A percentile compares a stretch with the other conserved stretches of the same genome.
Conservation (phyloP, 2,329 filamentous ascomycete genomes). For the Diaporthe humulicola region DNA sequence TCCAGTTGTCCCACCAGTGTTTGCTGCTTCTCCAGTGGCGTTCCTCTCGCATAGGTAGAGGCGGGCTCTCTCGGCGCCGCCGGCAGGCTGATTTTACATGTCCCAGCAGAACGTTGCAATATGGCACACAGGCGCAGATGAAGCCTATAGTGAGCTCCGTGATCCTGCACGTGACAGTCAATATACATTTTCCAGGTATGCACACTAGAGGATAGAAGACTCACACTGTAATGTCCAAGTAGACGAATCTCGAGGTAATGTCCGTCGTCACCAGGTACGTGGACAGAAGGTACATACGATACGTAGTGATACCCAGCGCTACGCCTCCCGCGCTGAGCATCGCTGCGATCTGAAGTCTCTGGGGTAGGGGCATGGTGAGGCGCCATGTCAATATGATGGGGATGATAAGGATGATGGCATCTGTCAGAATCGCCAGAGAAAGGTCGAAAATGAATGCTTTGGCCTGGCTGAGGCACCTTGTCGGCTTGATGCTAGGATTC, state of each 20-base stretch:
- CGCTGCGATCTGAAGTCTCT: slow-evolving; percentile 9
- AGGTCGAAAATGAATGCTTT: slow-evolving; percentile 23
- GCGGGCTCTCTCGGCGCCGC: not conserved
- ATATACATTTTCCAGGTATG: too few relatives aligned
- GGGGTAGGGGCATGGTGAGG: not conserved
- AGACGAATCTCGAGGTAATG: not conserved
- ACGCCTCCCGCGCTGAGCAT: slow-evolving; percentile 4
- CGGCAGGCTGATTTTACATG: not conserved
- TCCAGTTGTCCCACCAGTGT: slow-evolving; percentile 14
- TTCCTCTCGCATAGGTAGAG: not conserved
- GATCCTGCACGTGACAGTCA: not conserved
- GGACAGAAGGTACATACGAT: slow-evolving; percentile 15
- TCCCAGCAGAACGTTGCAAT: slow-evolving; percentile 11
- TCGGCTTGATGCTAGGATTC: slow-evolving; percentile 3
- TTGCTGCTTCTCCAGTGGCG: not conserved
- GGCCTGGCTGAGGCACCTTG: slow-evolving; percentile 14
- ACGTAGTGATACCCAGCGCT: not conserved
- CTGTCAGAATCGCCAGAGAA: not conserved
- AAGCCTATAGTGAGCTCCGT: slow-evolving; percentile 10
- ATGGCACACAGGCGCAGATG: slow-evolving; percentile 17
- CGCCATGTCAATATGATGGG: slow-evolving; percentile 14
- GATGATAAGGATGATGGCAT: slow-evolving; percentile 1
- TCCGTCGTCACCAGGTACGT: not conserved
- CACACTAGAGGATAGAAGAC: not conserved
- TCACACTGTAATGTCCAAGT: not conserved